A percentile compares a stretch with the other conserved stretches of the same genome.
These are phyloP conservation scores for Geotrichum citri-aurantii DNA, from an alignment of 1,139 yeast genomes.

Conservation along the genomic window DNA sequence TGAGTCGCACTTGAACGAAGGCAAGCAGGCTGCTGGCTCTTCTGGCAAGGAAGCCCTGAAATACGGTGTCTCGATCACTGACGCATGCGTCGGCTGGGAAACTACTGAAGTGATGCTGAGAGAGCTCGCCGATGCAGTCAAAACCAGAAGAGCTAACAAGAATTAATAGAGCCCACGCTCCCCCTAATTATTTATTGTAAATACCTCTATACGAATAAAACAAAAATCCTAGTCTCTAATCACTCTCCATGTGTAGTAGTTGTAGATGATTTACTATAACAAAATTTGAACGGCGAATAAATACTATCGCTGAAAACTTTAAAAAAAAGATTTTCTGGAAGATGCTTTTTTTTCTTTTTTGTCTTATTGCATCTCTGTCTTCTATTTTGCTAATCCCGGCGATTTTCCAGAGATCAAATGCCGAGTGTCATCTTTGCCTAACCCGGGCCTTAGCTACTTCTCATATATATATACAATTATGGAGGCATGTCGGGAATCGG, in stretches of 20 bases:
- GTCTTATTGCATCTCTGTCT: background rate
- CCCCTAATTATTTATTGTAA: background rate
- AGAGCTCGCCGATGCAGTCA: conserved; percentile 71
- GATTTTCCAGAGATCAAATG: background rate
- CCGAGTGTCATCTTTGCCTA: background rate
- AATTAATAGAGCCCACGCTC: background rate
- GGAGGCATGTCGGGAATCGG: background rate
- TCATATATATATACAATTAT: too few species aligned
- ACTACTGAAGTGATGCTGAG: conserved; percentile 69
- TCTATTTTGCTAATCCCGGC: background rate
- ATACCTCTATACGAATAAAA: background rate
- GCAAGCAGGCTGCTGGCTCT: conserved; percentile 78
- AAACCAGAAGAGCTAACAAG: conserved; percentile 51
- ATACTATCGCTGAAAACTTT: too few species aligned
- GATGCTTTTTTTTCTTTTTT: background rate
- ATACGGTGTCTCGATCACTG: conserved; percentile 93
- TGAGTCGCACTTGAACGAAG: conserved; percentile 85
- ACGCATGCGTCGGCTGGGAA: conserved; percentile 92
- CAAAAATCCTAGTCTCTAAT: too few species aligned
- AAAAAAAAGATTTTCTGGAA: too few species aligned
- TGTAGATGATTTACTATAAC: too few species aligned
- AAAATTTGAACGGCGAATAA: too few species aligned
- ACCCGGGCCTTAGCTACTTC: background rate
- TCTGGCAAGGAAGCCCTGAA: conserved; percentile 65
- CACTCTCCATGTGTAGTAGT: too few species aligned